Base-by-base conservation (phyloP, 2,329 filamentous ascomycete species). In the Thermothelomyces thermophilus region DNA sequence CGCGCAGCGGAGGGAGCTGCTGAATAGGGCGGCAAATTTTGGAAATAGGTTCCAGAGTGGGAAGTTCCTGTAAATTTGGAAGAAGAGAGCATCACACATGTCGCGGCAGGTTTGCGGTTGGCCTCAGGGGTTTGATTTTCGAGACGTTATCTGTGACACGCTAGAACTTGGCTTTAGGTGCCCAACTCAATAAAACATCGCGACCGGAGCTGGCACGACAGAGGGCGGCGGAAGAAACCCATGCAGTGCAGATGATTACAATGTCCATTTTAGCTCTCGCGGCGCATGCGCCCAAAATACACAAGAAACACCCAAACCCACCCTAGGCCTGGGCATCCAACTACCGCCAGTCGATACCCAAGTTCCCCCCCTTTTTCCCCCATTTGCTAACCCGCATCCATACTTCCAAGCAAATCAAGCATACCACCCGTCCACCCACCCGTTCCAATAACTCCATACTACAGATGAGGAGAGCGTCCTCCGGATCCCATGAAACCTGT, bases 21-120 rank as follows among this genome's bases (percentile, higher is more conserved):
- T 96, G 52, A 85, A 80, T 57, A 85, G 86, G 63, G 86, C 89
- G 4, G 80, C 83, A 14, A 85, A 90, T 61, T 95, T 96, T 68
- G 83, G 86, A 3, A 84, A 84, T 1, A 76, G 88, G 42, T 96
- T 96, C 62, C 79, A 83, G 16, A 86, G 86, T 57, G 90, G 90
- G n/a, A 82, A 73, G 16, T 84, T 74, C 58, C 62, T 84, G 5
- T 60, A 46, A 57, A 16, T 7, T 30, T 22, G 16, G 26, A 26
- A 20, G 26, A 3, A 20, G 11, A 10, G 20, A 2, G 39, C 6
- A 33, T 20, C 2, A 17, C 11, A n/a, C 10, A 26, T 26, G 13
- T 26, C 19, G 34, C 5, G 16, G 39, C 19, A 13, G 39, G 39
- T n/a, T 26, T 36, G 34, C 5, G 16, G 39, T 30, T 19, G 39